Percentiles rank a stretch among this genome's conserved stretches.
These are phyloP conservation scores for Gonapodya sp. DNA, from an alignment of 192 early-diverging fungal species.

Conservation along the genomic window DNA sequence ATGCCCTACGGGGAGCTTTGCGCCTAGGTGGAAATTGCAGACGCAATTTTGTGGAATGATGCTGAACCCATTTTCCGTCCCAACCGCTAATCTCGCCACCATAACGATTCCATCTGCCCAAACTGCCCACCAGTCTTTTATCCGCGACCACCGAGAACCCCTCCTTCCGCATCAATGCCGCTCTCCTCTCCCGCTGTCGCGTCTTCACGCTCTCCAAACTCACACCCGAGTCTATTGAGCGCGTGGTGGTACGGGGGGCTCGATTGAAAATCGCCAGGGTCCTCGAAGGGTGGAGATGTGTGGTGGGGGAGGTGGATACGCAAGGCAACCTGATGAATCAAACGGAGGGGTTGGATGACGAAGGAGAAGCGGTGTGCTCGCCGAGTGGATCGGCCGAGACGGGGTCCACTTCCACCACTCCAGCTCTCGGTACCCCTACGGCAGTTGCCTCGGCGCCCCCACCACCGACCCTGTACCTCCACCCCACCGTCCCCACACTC, in stretches of 20 bases:
- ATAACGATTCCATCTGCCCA: no score
- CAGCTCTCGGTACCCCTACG: no score
- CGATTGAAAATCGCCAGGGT: neutral
- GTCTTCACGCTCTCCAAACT: slow-evolving; percentile 69
- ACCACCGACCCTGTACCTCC: slow-evolving; percentile 7
- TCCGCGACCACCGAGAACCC: slow-evolving; percentile 73
- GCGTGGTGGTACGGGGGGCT: neutral
- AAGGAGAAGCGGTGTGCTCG: neutral
- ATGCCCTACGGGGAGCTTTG: no score
- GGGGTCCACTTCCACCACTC: neutral
- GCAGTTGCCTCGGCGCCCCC: neutral
- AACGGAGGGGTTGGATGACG: slow-evolving; percentile 17
- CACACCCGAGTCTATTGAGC: slow-evolving; percentile 9
- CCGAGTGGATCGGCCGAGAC: neutral
- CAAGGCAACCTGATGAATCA: slow-evolving; percentile 33
- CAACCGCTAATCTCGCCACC: no score
- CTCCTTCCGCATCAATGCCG: slow-evolving; percentile 71
- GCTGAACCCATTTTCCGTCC: no score
- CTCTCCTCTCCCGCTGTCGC: slow-evolving; percentile 67
- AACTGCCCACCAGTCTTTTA: slow-evolving; percentile 21
- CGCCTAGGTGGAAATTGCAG: no score
- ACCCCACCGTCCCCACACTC: slow-evolving; percentile 31
- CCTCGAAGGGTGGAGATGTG: slow-evolving; percentile 32
- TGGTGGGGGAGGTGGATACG: no score
- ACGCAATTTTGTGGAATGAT: no score